phyloP scores from a whole-genome alignment of 2,329 filamentous ascomycete genomes.

The Aspergillus terreus region DNA sequence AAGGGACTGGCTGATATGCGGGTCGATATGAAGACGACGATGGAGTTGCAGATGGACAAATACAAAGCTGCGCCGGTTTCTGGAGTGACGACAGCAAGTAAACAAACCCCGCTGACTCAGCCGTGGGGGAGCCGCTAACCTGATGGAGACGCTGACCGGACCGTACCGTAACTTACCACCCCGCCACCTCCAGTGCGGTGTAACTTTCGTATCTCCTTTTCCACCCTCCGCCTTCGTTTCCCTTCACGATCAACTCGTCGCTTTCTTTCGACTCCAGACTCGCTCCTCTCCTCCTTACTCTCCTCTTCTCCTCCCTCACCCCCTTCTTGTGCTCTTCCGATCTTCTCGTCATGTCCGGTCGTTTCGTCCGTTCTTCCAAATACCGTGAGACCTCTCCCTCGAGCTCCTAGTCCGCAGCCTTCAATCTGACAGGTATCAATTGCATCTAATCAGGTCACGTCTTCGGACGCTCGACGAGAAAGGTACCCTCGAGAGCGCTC shows the following conservation, averaged over 20 bases:
- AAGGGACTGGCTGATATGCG: neutral
- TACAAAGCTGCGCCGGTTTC: constrained; percentile 19
- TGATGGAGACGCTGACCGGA: neutral
- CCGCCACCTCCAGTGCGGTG: neutral
- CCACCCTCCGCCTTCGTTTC: neutral
- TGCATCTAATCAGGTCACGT: constrained; percentile 70
- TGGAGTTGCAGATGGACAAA: neutral
- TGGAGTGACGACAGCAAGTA: constrained; percentile 29
- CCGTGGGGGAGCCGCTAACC: constrained; percentile 11
- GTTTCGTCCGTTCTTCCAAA: constrained; percentile 71
- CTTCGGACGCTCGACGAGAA: constrained; percentile 91
- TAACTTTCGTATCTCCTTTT: neutral
- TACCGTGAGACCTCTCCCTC: constrained; percentile 54
- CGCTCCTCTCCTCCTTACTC: constrained; percentile 1
- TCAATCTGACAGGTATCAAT: constrained; percentile 27
- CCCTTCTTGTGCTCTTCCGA: constrained; percentile 10
- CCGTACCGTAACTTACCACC: neutral
- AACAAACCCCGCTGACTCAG: constrained; percentile 34
- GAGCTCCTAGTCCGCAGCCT: constrained; percentile 9
- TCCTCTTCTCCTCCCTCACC: constrained; percentile 11
- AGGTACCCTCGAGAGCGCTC: constrained; percentile 46
- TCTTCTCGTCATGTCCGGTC: constrained; percentile 56
- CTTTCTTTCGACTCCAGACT: constrained; percentile 1
- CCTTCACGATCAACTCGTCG: neutral
- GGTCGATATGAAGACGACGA: neutral